phyloP scores from a whole-genome alignment of 371 early-diverging fungal genomes.

The Circinella minor region DNA sequence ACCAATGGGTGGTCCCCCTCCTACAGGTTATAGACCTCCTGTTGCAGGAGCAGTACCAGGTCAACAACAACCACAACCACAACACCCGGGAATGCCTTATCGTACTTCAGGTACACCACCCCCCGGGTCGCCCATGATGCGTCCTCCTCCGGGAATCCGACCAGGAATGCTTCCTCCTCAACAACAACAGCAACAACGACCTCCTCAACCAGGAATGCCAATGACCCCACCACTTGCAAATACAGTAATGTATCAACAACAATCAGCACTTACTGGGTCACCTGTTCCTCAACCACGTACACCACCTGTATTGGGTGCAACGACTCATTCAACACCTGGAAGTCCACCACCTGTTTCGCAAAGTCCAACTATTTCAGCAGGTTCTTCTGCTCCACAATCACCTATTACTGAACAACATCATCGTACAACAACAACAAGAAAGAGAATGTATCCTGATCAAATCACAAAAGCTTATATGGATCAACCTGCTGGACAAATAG shows the following conservation, averaged over 20 bases:
- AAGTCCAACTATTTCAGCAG: slow-evolving; percentile 15
- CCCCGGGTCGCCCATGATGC: slow-evolving; percentile 36
- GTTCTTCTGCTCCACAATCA: slow-evolving; percentile 15
- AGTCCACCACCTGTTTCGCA: slow-evolving; percentile 12
- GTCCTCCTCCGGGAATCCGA: slow-evolving; percentile 29
- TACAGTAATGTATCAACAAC: background rate
- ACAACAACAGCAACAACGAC: slow-evolving; percentile 9
- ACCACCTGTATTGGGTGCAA: slow-evolving; percentile 43
- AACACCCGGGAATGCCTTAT: slow-evolving; percentile 22
- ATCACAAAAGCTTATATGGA: slow-evolving; percentile 51
- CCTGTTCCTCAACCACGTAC: slow-evolving; percentile 8
- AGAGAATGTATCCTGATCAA: slow-evolving; percentile 67
- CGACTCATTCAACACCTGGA: slow-evolving; percentile 31
- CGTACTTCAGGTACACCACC: slow-evolving; percentile 23
- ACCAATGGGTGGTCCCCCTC: slow-evolving; percentile 27
- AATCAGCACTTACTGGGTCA: background rate
- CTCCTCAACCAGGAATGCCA: slow-evolving; percentile 7
- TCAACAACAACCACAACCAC: background rate
- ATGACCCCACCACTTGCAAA: background rate
- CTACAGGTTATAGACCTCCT: slow-evolving; percentile 23
- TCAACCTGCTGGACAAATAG: slow-evolving; percentile 19
- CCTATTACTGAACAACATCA: slow-evolving; percentile 30
- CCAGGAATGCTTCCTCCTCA: background rate
- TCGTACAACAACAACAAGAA: slow-evolving; percentile 23
- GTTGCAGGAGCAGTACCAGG: slow-evolving; percentile 22